Conservation (phyloP, 2,329 filamentous ascomycete species). For the Pyrenophora tritici-repentis region DNA sequence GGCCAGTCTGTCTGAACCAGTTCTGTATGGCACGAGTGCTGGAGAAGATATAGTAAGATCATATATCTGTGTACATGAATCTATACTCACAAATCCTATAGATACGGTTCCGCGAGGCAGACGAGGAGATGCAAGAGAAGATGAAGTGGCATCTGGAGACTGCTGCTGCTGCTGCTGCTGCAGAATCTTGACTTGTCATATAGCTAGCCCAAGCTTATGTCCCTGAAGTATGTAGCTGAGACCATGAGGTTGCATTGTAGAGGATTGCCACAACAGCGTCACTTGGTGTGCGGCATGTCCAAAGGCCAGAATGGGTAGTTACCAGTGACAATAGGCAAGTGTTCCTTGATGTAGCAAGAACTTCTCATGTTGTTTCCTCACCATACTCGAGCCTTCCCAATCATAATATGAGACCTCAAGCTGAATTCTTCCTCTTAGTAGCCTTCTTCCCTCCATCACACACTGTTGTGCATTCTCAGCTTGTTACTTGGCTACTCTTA, state of each 20-base stretch:
- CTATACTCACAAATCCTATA: constrained; percentile 20
- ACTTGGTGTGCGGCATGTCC: too few species aligned
- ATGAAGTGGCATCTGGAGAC: constrained; percentile 39
- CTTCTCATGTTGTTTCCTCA: constrained; percentile 3
- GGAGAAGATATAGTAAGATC: constrained; percentile 71
- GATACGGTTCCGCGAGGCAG: constrained; percentile 47
- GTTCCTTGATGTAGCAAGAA: neutral
- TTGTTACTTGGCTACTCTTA: constrained; percentile 9
- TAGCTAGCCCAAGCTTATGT: neutral
- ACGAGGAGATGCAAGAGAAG: constrained; percentile 38
- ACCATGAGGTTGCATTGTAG: neutral
- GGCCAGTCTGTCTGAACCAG: constrained; percentile 75
- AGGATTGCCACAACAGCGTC: too few species aligned
- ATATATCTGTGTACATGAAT: too few species aligned
- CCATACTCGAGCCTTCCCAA: constrained; percentile 4
- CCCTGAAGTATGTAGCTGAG: neutral
- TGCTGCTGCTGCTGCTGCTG: constrained; percentile 21
- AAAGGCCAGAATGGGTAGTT: too few species aligned
- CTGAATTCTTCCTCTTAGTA: neutral
- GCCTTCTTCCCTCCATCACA: neutral
- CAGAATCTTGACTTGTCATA: constrained; percentile 17
- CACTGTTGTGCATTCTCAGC: neutral
- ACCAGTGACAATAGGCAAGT: neutral
- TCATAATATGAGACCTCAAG: neutral
- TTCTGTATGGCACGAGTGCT: constrained; percentile 71